A percentile compares a stretch with the other conserved stretches of the same genome.
These are phyloP conservation scores for Dioscorea zingiberensis DNA, from an alignment of 106 monocot genomes.

Conservation along the genomic window DNA sequence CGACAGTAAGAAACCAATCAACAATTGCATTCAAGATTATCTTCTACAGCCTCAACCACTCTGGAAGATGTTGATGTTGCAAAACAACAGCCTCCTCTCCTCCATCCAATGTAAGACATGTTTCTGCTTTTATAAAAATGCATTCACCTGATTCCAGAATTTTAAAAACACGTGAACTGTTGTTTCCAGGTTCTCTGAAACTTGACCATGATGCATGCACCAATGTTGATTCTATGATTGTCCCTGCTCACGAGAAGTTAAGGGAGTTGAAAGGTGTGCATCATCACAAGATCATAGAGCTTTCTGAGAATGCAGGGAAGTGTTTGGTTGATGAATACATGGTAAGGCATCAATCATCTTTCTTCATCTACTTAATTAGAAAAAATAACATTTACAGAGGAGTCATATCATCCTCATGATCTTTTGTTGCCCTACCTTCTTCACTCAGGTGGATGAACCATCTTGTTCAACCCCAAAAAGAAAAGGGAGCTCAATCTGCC, in stretches of 20 bases:
- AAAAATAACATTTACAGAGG: too few relatives aligned
- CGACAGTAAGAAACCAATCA: conserved; percentile 57
- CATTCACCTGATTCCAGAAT: too few relatives aligned
- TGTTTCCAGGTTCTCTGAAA: conserved; percentile 58
- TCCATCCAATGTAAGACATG: conserved; percentile 61
- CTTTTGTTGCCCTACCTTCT: too few relatives aligned
- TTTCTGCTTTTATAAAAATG: not conserved
- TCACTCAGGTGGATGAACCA: conserved; percentile 80
- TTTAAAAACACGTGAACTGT: too few relatives aligned
- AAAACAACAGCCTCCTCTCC: conserved; percentile 50
- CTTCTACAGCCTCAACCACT: conserved; percentile 46
- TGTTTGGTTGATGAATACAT: conserved; percentile 82
- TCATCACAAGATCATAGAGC: conserved; percentile 61
- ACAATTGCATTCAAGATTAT: conserved; percentile 48
- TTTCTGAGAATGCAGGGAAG: conserved; percentile 60
- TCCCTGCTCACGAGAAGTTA: conserved; percentile 46
- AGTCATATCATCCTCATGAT: too few relatives aligned
- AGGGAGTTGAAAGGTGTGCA: conserved; percentile 62
- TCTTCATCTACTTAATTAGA: too few relatives aligned
- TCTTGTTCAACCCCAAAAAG: conserved; percentile 80
- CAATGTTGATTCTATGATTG: conserved; percentile 48
- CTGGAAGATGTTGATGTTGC: conserved; percentile 58
- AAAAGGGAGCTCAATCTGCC: conserved; percentile 52
- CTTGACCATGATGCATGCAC: conserved; percentile 76
- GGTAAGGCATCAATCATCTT: conserved; percentile 55